Base-by-base conservation (phyloP, 768 basidiomycete species). In the Gyrodon lividus region DNA sequence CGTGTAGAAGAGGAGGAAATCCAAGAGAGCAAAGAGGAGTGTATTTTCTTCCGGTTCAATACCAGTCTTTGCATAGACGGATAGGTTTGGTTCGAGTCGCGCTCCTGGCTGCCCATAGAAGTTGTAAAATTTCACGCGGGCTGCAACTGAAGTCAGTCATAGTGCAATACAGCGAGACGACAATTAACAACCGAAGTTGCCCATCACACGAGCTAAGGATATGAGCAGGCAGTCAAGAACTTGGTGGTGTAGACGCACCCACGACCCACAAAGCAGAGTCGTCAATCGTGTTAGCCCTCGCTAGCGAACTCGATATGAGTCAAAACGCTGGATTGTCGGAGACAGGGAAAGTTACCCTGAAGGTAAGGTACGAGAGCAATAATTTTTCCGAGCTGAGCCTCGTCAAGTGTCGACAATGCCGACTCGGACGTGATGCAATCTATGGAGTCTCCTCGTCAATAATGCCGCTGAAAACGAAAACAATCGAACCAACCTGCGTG, bases 71-170 rank as follows among this genome's bases (percentile, higher is more conserved):
- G 24, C 24, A 26, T 61, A 58, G 16, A 81, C 67, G 8, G 75
- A 77, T 50, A 73, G 71, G 49, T 75, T 67, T 1, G 74, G 70
- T 38, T 72, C 64, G 12, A 82, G 64, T 6, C 80, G 77, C 5
- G 76, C 77, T 38, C 61, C 59, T 2, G 70, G 64, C 58, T 79
- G 74, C 1, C 80, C 79, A 54, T 77, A 67, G 44, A 74, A 76
- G 57, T 80, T 72, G 20, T 72, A 58, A 41, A 78, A 79, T 20
- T 72, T 60, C 4, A 57, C 45, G 67, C 58, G 72, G 3, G 54
- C 61, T 62, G 35, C 1, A 3, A 20, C 5, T 30, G 26, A 22
- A 5, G 1, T n/a, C 23, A 10, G 12, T 42, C 14, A 46, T 24
- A 5, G 14, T 31, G 23, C 23, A 16, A 24, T 17, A 7, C 9